These are phyloP conservation scores for Echites panduratus DNA, from an alignment of 257 asterid species.

Conservation along the genomic window DNA sequence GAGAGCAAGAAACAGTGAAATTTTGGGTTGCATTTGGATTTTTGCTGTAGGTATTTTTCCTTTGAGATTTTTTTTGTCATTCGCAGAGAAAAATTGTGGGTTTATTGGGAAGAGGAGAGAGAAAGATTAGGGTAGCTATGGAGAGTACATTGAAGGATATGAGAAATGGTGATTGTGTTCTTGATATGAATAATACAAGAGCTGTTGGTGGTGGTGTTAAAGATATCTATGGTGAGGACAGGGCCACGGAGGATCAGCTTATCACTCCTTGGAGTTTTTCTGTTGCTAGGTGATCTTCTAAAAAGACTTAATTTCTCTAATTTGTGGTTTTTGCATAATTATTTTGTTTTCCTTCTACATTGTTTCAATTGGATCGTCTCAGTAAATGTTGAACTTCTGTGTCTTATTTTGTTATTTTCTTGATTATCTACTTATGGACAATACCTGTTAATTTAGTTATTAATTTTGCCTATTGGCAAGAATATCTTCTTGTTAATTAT, in stretches of 20 bases:
- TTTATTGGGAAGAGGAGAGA: slow-evolving; percentile 26
- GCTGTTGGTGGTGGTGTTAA: slow-evolving; percentile 80
- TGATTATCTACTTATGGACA: not conserved
- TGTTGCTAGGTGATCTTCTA: slow-evolving; percentile 66
- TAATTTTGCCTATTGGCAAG: too few relatives aligned
- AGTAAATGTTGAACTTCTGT: not conserved
- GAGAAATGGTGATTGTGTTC: slow-evolving; percentile 54
- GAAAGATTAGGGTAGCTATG: slow-evolving; percentile 30
- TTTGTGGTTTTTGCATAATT: slow-evolving; percentile 3
- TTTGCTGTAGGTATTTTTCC: slow-evolving; percentile 16
- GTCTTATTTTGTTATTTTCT: not conserved
- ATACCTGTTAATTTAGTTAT: not conserved
- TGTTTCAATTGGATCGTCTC: not conserved
- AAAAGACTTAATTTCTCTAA: not conserved
- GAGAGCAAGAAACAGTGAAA: slow-evolving; percentile 1
- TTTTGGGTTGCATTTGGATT: slow-evolving; percentile 3
- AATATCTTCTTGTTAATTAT: not conserved
- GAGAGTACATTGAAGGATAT: slow-evolving; percentile 56
- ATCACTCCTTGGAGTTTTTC: slow-evolving; percentile 85
- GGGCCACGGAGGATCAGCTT: slow-evolving; percentile 76
- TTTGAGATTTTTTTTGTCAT: slow-evolving; percentile 31
- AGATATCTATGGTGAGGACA: slow-evolving; percentile 83
- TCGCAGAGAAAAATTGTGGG: slow-evolving; percentile 51
- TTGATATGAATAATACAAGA: slow-evolving; percentile 48
- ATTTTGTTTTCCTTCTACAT: not conserved